These are phyloP conservation scores for Jacaranda mimosifolia DNA, from an alignment of 257 asterid genomes.

Conservation along the genomic window DNA sequence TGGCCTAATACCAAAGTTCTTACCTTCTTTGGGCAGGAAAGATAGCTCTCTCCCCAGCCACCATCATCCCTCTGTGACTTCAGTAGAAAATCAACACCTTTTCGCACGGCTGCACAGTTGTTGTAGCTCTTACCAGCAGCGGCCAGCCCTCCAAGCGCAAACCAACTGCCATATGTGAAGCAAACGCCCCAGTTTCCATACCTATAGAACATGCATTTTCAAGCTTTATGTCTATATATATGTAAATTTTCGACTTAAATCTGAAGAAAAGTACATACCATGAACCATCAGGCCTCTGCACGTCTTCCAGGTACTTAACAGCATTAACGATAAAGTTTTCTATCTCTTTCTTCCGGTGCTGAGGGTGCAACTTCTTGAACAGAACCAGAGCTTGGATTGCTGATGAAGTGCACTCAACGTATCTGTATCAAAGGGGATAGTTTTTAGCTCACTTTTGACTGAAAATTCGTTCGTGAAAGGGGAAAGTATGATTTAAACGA, in stretches of 20 bases:
- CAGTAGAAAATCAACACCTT: conserved; percentile 65
- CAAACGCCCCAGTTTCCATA: conserved; percentile 89
- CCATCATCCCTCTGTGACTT: conserved; percentile 71
- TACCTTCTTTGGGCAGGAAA: conserved; percentile 81
- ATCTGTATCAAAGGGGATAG: conserved; percentile 44
- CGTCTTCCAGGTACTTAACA: conserved; percentile 56
- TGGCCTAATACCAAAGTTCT: background rate
- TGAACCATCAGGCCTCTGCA: conserved; percentile 80
- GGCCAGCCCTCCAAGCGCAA: conserved; percentile 76
- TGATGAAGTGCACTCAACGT: conserved; percentile 82
- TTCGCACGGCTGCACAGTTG: conserved; percentile 59
- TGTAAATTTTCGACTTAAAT: background rate
- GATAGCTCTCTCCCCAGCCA: conserved; percentile 95
- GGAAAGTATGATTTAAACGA: background rate
- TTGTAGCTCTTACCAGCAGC: conserved; percentile 67
- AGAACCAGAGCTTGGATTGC: conserved; percentile 73
- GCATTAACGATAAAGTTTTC: conserved; percentile 52
- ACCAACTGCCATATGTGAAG: conserved; percentile 85
- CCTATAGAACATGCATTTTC: conserved; percentile 41
- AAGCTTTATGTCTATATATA: background rate
- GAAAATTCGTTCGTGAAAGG: background rate
- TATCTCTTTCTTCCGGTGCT: conserved; percentile 69
- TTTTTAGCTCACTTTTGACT: background rate
- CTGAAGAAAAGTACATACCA: conserved; percentile 50
- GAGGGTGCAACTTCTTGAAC: conserved; percentile 63